Evolutionary conservation across 345 rosid species (phyloP), one percentile per base, ranked within the genome.

Genomic region (Trapa incisa): DNA sequence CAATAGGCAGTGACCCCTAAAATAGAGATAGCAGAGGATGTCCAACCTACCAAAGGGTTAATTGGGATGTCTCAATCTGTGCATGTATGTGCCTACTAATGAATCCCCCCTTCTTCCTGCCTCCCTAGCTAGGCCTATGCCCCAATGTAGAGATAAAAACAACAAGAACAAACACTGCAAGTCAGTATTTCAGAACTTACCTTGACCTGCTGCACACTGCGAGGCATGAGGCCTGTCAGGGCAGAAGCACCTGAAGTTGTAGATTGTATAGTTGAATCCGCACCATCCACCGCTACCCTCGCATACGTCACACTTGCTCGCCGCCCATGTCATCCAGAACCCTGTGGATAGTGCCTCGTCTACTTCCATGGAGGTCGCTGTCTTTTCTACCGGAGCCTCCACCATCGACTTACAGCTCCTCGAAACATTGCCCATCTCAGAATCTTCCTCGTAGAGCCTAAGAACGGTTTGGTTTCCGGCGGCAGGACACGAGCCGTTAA

Each of bases 181-280:
- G 29, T 22, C 29, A 22, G 0, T 45, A 0, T 22, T 15, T 22
- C 17, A 0, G 43, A 43, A 13, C 47, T 32, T 22, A 70, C 62
- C 63, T 1, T 47, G n/a, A 17, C 29, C 29, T 22, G 29, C 29
- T 22, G 11, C 13, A 0, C 90, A 85, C 0, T 5, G 36, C 74
- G 17, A 2, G 58, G 73, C 64, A 66, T 81, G 87, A 47, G 87
- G 80, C 36, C 87, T 62, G 32, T 85, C 87, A 0, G 84, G 81
- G 75, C 87, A 85, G 66, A 67, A 85, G 39, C 87, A 85, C 67
- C 42, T 65, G 77, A 85, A 81, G 48, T 65, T 79, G 48, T 14
- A 60, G 0, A 33, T 64, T 0, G 0, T 0, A 3, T 0, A 0
- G 57, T 85, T 11, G 54, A 83, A 76, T 4, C 90, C 90, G 38